phyloP scores from a whole-genome alignment of 306 rosid species.

The Cucurbita moschata region DNA sequence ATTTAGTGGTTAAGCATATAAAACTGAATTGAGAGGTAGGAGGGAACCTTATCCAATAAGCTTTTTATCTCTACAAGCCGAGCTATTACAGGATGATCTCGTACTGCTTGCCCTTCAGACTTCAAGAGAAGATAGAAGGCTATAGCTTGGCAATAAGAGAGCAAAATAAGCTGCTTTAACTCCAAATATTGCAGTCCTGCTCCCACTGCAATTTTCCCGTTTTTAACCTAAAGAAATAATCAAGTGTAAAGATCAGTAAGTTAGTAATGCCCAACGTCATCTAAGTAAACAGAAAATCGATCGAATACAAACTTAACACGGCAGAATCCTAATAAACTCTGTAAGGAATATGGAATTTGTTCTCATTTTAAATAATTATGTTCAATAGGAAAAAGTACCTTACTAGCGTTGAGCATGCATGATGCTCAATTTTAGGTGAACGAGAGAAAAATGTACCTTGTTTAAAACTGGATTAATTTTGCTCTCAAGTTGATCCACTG shows the following conservation, averaged over 20 bases:
- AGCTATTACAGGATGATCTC: conserved; percentile 68
- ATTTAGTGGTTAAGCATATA: neutral
- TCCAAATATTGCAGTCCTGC: conserved; percentile 64
- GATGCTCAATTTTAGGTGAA: neutral
- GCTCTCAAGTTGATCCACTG: conserved; percentile 49
- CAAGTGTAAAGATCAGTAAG: conserved; percentile 6
- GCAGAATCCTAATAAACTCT: neutral
- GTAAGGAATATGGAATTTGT: neutral
- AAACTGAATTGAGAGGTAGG: neutral
- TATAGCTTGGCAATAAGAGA: conserved; percentile 80
- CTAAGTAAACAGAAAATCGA: neutral
- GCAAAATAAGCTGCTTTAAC: conserved; percentile 48
- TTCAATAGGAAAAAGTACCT: neutral
- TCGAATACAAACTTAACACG: neutral
- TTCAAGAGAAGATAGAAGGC: conserved; percentile 80
- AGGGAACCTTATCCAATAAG: conserved; percentile 55
- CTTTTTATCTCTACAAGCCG: conserved; percentile 67
- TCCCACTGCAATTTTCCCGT: conserved; percentile 28
- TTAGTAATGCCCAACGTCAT: neutral
- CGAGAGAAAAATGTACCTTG: conserved; percentile 30
- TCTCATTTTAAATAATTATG: neutral
- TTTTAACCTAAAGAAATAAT: conserved; percentile 42
- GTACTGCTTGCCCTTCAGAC: conserved; percentile 73
- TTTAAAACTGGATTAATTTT: conserved; percentile 49
- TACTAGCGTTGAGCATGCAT: conserved; percentile 16